These are phyloP conservation scores for Piromyces sp. DNA, from an alignment of 192 early-diverging fungal species.

Conservation along the genomic window DNA sequence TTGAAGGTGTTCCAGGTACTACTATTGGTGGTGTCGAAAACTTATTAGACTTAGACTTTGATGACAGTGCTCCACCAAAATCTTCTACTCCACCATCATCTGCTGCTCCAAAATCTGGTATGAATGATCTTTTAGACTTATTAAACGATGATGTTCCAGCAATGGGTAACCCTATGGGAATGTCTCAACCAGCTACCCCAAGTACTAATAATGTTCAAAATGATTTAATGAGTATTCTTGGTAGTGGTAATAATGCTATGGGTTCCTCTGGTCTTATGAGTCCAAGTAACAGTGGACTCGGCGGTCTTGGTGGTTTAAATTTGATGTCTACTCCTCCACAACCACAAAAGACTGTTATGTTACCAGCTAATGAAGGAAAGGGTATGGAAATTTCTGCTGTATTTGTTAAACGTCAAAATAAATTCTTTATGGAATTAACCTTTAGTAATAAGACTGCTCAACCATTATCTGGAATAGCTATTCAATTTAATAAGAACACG, in stretches of 20 bases:
- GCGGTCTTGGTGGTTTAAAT: not conserved
- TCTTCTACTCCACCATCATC: not conserved
- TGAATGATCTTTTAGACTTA: not conserved
- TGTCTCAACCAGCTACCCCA: not conserved
- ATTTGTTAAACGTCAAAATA: not conserved
- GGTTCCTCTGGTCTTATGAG: too few species aligned
- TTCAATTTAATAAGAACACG: slow-evolving; percentile 36
- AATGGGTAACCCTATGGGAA: not conserved
- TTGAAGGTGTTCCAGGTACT: not conserved
- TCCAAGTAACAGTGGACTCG: not conserved
- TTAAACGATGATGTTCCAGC: not conserved
- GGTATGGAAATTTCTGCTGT: slow-evolving; percentile 1
- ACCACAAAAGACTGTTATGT: not conserved
- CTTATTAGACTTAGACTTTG: not conserved
- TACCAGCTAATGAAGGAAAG: not conserved
- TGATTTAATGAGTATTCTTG: not conserved
- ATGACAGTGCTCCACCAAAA: not conserved
- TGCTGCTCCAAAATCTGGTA: not conserved
- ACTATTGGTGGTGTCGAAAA: not conserved
- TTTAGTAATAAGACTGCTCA: slow-evolving; percentile 14
- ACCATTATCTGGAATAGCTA: slow-evolving; percentile 31
- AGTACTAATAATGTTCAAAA: not conserved
- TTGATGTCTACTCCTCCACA: not conserved
- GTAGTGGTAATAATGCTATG: not conserved
- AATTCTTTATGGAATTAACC: slow-evolving; percentile 17